Evolutionary conservation across 257 asterid species (phyloP).

Genomic region (Avicennia marina): DNA sequence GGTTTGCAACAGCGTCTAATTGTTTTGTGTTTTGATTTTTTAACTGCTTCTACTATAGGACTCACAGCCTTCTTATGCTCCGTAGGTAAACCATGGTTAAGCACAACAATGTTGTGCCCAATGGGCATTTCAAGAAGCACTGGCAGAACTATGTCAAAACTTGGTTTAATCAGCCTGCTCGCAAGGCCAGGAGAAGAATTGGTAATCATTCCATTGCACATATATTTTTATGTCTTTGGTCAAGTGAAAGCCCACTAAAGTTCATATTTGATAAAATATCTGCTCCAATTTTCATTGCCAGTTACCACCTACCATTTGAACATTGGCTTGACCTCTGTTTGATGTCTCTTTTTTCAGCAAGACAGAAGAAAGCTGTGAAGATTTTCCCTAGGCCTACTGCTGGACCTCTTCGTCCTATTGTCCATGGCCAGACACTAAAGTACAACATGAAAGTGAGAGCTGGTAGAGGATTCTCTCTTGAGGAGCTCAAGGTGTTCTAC

Average conservation of each 20-base stretch:
- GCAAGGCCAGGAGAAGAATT: conserved; percentile 62
- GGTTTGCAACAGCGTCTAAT: too few relatives aligned
- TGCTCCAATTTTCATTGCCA: neutral
- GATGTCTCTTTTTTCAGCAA: conserved; percentile 35
- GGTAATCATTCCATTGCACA: conserved; percentile 25
- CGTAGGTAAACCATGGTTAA: conserved; percentile 60
- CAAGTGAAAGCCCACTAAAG: neutral
- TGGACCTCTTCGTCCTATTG: conserved; percentile 76
- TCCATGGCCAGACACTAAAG: conserved; percentile 72
- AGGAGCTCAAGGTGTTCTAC: conserved; percentile 63
- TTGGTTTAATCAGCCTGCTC: conserved; percentile 77
- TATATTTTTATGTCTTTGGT: neutral
- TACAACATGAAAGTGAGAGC: conserved; percentile 86
- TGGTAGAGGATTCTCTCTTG: conserved; percentile 78
- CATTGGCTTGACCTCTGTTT: neutral
- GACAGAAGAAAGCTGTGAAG: conserved; percentile 77
- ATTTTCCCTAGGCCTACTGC: conserved; percentile 82
- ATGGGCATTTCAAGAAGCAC: conserved; percentile 67
- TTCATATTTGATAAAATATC: neutral
- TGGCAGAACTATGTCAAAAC: conserved; percentile 72
- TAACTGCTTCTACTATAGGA: too few relatives aligned
- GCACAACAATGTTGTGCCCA: conserved; percentile 71
- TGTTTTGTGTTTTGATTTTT: too few relatives aligned
- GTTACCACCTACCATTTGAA: neutral
- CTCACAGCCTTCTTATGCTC: too few relatives aligned